Evolutionary conservation across 2,329 filamentous ascomycete species (phyloP).

Genomic region (Aspergillus latus): DNA sequence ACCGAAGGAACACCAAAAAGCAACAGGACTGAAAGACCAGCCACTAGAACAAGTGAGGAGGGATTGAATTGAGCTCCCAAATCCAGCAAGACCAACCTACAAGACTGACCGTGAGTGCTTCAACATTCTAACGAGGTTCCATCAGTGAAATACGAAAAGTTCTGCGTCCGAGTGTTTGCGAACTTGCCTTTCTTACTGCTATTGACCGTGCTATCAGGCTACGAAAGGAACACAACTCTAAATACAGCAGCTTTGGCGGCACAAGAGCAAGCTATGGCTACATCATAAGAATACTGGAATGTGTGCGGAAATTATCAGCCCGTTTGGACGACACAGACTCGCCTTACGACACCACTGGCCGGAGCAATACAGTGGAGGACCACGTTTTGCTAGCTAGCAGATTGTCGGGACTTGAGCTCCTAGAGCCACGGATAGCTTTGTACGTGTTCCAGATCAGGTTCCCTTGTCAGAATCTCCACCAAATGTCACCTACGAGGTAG

Average conservation of each 20-base stretch:
- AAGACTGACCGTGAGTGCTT: no score
- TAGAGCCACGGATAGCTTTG: slow-evolving; percentile 35
- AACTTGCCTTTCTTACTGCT: background rate
- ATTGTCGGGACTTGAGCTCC: background rate
- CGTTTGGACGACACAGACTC: no score
- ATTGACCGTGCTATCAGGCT: background rate
- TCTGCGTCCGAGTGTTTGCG: no score
- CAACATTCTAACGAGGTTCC: no score
- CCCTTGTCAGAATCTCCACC: slow-evolving; percentile 14
- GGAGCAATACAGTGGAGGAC: background rate
- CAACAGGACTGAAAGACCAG: background rate
- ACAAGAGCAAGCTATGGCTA: background rate
- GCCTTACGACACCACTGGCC: background rate
- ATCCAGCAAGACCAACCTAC: no score
- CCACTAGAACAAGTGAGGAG: no score
- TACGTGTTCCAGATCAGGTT: slow-evolving; percentile 32
- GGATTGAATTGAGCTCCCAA: no score
- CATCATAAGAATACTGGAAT: background rate
- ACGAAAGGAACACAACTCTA: background rate
- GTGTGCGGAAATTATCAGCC: no score
- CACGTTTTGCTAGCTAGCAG: background rate
- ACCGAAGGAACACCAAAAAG: background rate
- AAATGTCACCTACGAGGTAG: slow-evolving; percentile 34
- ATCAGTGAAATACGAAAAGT: no score
- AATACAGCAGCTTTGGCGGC: background rate